Percentiles rank a stretch among this genome's conserved stretches.
Conservation (phyloP, 495 filamentous ascomycete genomes). For the Zalerion maritima region DNA sequence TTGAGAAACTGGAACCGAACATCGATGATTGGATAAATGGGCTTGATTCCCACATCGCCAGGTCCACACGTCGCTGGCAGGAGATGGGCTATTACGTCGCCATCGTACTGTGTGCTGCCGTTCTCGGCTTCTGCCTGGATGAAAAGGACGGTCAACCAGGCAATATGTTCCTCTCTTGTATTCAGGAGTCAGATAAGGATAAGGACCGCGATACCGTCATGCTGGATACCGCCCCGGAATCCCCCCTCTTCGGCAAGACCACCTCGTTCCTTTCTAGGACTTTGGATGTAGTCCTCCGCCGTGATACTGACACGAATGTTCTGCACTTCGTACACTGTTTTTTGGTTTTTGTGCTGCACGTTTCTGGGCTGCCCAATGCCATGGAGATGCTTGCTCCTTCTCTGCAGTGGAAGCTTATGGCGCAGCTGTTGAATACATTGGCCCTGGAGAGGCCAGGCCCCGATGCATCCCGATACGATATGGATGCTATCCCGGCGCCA, state of each 20-base stretch:
- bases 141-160: no score
- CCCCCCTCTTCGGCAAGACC: neutral
- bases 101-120: slow-evolving; percentile 31
- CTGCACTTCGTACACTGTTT: slow-evolving; percentile 54
- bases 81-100: slow-evolving; percentile 54
- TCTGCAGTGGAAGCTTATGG: slow-evolving; percentile 55
- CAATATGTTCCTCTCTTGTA: no score
- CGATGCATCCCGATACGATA: slow-evolving; percentile 32
- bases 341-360: slow-evolving; percentile 52
- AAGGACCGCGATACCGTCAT: no score
- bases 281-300: slow-evolving; percentile 37
- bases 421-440: slow-evolving; percentile 52
- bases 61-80: slow-evolving; percentile 43
- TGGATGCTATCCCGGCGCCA: slow-evolving; percentile 34
- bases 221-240: no score
- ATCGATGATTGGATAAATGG: slow-evolving; percentile 35
- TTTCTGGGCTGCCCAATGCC: slow-evolving; percentile 35
- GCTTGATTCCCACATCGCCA: slow-evolving; percentile 45
- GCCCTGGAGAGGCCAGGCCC: slow-evolving; percentile 24
- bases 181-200: no score
- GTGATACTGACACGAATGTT: slow-evolving; percentile 46
- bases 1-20: slow-evolving; percentile 30
- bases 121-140: no score
- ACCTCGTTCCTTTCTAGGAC: slow-evolving; percentile 19
- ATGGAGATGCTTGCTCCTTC: slow-evolving; percentile 25